phyloP scores from a whole-genome alignment of 1,139 yeast species.

The Candida tunisiensis region DNA sequence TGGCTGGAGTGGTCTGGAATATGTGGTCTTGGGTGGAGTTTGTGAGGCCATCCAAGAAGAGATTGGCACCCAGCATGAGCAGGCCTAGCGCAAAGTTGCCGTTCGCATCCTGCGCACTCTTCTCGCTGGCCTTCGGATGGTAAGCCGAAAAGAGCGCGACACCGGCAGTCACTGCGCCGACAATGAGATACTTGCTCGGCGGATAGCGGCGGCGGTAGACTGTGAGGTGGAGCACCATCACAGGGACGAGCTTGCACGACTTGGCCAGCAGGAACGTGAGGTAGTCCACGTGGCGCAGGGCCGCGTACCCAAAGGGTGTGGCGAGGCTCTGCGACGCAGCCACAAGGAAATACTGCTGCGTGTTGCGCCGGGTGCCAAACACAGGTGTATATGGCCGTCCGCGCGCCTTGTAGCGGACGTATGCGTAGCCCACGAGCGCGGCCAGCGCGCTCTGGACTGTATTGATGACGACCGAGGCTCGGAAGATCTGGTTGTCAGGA shows the following conservation, averaged over 20 bases:
- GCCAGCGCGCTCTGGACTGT: constrained; percentile 62
- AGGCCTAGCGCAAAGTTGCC: constrained; percentile 32
- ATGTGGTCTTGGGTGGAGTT: constrained; percentile 87
- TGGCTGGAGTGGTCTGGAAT: constrained; percentile 29
- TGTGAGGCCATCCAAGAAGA: constrained; percentile 78
- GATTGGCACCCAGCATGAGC: constrained; percentile 37
- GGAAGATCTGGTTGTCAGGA: constrained; percentile 36
- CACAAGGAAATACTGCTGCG: constrained; percentile 36
- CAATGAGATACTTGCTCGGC: constrained; percentile 59
- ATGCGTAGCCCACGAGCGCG: constrained; percentile 44
- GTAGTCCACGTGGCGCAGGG: constrained; percentile 73
- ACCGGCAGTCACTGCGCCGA: constrained; percentile 59
- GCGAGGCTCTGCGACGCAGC: constrained; percentile 70
- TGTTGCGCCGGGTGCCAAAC: constrained; percentile 15
- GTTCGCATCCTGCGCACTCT: constrained; percentile 6
- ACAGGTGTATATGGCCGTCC: constrained; percentile 9
- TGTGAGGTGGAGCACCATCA: constrained; percentile 66
- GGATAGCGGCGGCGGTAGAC: constrained; percentile 64
- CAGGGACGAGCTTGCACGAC: constrained; percentile 87
- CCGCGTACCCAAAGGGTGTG: constrained; percentile 61
- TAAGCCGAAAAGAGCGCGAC: constrained; percentile 61
- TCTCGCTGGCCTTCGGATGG: constrained; percentile 9
- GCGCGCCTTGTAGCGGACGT: constrained; percentile 27
- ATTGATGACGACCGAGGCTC: constrained; percentile 64
- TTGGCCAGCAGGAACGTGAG: constrained; percentile 75